Evolutionary conservation across 345 rosid species (phyloP).

Genomic region (Hibiscus syriacus): DNA sequence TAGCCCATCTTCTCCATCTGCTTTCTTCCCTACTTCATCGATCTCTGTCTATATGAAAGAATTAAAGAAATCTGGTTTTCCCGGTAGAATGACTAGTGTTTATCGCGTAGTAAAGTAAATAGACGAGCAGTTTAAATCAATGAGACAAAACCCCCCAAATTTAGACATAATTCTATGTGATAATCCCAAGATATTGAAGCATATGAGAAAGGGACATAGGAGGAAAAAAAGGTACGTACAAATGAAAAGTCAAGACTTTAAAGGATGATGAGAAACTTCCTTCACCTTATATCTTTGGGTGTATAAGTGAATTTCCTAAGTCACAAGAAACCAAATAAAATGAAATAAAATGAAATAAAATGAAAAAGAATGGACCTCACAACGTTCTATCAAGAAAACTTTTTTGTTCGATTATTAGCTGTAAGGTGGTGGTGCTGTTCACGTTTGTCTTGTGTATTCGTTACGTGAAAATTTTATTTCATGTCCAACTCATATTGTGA

Average conservation of each 20-base stretch:
- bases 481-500: too few species aligned
- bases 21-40: slow-evolving; percentile 7
- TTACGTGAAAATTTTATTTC: slow-evolving; percentile 1
- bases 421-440: too few species aligned
- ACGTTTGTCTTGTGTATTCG: too few species aligned
- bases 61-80: neutral
- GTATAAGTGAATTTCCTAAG: slow-evolving; percentile 6
- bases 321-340: neutral
- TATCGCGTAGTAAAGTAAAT: slow-evolving; percentile 22
- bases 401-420: too few species aligned
- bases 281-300: neutral
- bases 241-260: slow-evolving; percentile 12
- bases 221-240: neutral
- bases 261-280: slow-evolving; percentile 14
- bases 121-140: slow-evolving; percentile 1
- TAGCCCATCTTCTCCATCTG: neutral
- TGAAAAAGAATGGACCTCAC: too few species aligned
- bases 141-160: slow-evolving; percentile 17
- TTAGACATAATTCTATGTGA: slow-evolving; percentile 8
- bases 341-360: neutral
- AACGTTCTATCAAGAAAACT: too few species aligned
- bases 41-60: neutral
- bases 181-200: slow-evolving; percentile 12
- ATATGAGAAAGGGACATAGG: neutral
- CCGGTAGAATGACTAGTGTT: slow-evolving; percentile 17